Base-by-base conservation (phyloP, 768 basidiomycete species). In the Mycena floridula region DNA sequence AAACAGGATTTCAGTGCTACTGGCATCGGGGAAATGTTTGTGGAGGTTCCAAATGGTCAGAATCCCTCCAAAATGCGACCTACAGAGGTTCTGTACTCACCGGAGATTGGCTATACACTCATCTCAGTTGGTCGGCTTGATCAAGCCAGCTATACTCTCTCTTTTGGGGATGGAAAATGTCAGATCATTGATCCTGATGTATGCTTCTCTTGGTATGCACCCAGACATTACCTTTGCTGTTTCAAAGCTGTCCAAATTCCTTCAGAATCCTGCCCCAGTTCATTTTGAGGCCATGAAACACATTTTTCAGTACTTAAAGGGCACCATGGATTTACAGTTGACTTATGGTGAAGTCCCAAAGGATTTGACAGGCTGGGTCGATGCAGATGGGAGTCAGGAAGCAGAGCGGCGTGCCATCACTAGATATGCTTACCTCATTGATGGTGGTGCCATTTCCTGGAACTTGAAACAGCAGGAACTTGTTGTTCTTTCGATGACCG, bases 231-330 rank as follows among this genome's bases (percentile, higher is more conserved):
- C n/a, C n/a, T n/a, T n/a, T n/a, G n/a, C n/a, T n/a, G n/a, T n/a
- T n/a, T n/a, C n/a, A n/a, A n/a, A n/a, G n/a, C n/a, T n/a, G n/a
- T n/a, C n/a, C n/a, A n/a, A n/a, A n/a, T n/a, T n/a, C n/a, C n/a
- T n/a, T n/a, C n/a, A n/a, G n/a, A n/a, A n/a, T n/a, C n/a, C n/a
- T n/a, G n/a, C n/a, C n/a, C n/a, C n/a, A n/a, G n/a, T n/a, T n/a
- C 73, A 76, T 46, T 73, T 66, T 65, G 48, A 59, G 4, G 69
- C 66, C 4, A 62, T 64, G 3, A 65, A 65, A 42, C 59, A 59
- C 25, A 48, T 72, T 20, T 56, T 68, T 38, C 54, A 58, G 4
- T 76, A 75, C 50, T 50, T 78, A 7, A 55, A 55, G 28, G 57
- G 60, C 13, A 57, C 50, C 0, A 45, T 40, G 23, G 40, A 45